These are phyloP conservation scores for Aspergillus tanneri DNA, from an alignment of 2,329 filamentous ascomycete genomes.

Conservation along the genomic window DNA sequence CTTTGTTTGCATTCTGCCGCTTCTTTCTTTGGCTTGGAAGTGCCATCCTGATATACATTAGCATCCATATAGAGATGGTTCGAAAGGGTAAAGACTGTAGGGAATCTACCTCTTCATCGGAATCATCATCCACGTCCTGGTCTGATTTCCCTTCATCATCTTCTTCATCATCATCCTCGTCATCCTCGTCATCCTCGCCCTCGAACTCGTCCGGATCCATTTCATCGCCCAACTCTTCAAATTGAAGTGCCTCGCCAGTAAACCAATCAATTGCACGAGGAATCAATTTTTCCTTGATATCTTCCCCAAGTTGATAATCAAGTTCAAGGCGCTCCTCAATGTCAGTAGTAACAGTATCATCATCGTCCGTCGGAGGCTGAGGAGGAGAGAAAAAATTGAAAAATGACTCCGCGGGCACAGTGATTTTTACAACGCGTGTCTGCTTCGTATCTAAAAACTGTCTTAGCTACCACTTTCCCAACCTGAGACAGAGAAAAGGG, in stretches of 20 bases:
- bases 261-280: conserved; percentile 99
- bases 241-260: conserved; percentile 94
- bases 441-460: conserved; percentile 91
- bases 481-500: background rate
- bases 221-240: conserved; percentile 88
- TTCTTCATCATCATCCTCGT: conserved; percentile 79
- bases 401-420: conserved; percentile 96
- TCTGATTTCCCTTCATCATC: conserved; percentile 76
- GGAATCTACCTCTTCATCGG: conserved; percentile 50
- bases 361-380: conserved; percentile 73
- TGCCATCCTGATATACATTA: conserved; percentile 66
- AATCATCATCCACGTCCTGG: conserved; percentile 62
- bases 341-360: conserved; percentile 71
- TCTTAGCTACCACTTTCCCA: too few relatives aligned
- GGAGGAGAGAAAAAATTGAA: conserved; percentile 99
- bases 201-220: conserved; percentile 79
- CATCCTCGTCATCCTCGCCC: conserved; percentile 90
- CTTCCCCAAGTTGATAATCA: conserved; percentile 97
- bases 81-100: background rate
- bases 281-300: conserved; percentile 99
- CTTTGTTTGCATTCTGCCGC: conserved; percentile 96
- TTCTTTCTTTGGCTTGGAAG: conserved; percentile 88
- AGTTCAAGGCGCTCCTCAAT: conserved; percentile 97
- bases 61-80: conserved; percentile 11
- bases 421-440: conserved; percentile 98